phyloP scores from a whole-genome alignment of 2,329 filamentous ascomycete genomes.

The Epichloe elymi region DNA sequence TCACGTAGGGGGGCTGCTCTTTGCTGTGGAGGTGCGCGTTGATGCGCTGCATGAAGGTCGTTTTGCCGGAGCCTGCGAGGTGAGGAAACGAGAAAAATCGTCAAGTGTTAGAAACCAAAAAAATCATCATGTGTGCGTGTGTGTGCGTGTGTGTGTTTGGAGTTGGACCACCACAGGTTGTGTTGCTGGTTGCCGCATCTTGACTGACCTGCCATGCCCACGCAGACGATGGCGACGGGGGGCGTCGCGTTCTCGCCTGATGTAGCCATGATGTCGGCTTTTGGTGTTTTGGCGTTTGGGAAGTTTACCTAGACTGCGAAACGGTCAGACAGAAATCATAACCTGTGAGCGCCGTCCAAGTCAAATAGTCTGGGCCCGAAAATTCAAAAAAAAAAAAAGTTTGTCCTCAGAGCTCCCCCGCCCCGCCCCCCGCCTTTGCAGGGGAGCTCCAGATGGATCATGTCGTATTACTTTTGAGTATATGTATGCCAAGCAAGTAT shows the following conservation, averaged over 20 bases:
- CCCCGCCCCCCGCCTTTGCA: background rate
- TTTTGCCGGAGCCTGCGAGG: conserved; percentile 73
- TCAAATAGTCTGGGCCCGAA: conserved; percentile 2
- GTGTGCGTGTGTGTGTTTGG: no score
- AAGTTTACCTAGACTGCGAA: background rate
- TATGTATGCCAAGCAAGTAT: no score
- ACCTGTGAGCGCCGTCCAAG: no score
- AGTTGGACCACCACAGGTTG: no score
- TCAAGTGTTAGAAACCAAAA: no score
- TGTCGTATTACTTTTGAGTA: no score
- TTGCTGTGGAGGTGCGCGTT: conserved; percentile 82
- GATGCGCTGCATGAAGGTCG: conserved; percentile 99
- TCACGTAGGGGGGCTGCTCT: conserved; percentile 75
- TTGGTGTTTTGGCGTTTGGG: background rate
- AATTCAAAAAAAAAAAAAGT: background rate
- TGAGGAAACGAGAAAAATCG: background rate
- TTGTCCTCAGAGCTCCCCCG: conserved; percentile 6
- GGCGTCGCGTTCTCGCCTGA: conserved; percentile 16
- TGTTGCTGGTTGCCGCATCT: background rate
- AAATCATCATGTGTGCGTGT: no score
- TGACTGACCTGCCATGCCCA: conserved; percentile 77
- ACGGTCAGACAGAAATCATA: no score
- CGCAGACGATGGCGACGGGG: conserved; percentile 59
- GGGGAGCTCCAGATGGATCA: no score
- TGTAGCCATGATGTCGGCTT: conserved; percentile 18